Evolutionary conservation across 2,329 filamentous ascomycete species (phyloP).

Genomic region (Penicillium sp.): DNA sequence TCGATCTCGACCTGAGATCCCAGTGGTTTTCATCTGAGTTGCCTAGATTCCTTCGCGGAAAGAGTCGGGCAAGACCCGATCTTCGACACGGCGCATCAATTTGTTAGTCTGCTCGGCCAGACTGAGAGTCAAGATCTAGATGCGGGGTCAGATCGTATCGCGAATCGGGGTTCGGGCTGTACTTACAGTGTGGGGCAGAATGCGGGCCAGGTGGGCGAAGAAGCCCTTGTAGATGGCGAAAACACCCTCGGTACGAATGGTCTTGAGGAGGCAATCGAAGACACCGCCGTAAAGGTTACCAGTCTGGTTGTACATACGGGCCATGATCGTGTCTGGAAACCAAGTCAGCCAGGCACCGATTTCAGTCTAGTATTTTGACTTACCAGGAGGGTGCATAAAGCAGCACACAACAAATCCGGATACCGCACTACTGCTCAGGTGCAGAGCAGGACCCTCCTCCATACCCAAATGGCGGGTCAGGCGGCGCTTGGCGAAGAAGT

Average conservation of each 20-base stretch:
- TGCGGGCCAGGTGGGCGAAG: conserved; percentile 89
- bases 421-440: conserved; percentile 82
- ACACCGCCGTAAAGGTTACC: conserved; percentile 94
- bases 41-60: conserved; percentile 50
- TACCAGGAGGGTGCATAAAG: conserved; percentile 95
- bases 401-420: conserved; percentile 97
- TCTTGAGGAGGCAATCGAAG: conserved; percentile 89
- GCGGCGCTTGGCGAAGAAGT: conserved; percentile 93
- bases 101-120: conserved; percentile 98
- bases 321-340: conserved; percentile 86
- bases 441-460: conserved; percentile 85
- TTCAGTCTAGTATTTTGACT: conserved; percentile 28
- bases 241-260: conserved; percentile 84
- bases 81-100: conserved; percentile 78
- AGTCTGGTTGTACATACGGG: conserved; percentile 97
- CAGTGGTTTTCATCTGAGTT: neutral
- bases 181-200: conserved; percentile 82
- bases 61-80: conserved; percentile 53
- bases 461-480: conserved; percentile 81
- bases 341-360: conserved; percentile 1
- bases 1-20: neutral
- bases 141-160: conserved; percentile 21
- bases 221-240: conserved; percentile 98
- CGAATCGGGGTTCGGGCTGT: neutral
- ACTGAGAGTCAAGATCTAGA: conserved; percentile 79